Conservation (phyloP, 192 early-diverging fungal genomes). For the Coemansia sp. region DNA sequence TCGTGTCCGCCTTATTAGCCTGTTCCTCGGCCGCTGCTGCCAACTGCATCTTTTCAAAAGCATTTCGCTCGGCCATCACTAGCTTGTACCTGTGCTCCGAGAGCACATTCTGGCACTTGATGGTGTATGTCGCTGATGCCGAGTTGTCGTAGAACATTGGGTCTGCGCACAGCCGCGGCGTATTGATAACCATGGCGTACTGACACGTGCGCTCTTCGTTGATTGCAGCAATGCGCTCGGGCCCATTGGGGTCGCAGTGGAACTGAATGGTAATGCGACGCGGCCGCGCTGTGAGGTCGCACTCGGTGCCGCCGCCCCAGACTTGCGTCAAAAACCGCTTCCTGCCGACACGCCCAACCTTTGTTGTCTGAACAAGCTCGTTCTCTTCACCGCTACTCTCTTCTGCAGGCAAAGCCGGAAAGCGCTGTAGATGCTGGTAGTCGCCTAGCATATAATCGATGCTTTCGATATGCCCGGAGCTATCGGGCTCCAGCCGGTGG, state of each 20-base stretch:
- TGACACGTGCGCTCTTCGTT: conserved; percentile 67
- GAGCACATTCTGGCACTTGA: conserved; percentile 63
- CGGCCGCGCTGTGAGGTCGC: conserved; percentile 67
- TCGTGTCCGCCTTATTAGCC: no score
- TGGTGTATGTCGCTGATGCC: conserved; percentile 53
- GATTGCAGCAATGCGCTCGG: conserved; percentile 63
- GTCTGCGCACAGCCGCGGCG: conserved; percentile 69
- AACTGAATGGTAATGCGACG: conserved; percentile 81
- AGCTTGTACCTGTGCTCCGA: conserved; percentile 52
- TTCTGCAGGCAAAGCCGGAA: not conserved
- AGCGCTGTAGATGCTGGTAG: conserved; percentile 26
- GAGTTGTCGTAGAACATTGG: conserved; percentile 48
- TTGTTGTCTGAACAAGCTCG: conserved; percentile 33
- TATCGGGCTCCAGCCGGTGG: conserved; percentile 42
- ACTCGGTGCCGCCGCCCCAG: conserved; percentile 73
- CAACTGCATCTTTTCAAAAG: not conserved
- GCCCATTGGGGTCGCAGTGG: conserved; percentile 65
- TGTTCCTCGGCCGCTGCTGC: conserved; percentile 10
- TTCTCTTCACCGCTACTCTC: not conserved
- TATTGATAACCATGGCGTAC: conserved; percentile 78
- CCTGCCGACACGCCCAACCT: conserved; percentile 41
- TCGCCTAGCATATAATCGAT: conserved; percentile 44
- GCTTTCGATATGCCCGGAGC: conserved; percentile 26
- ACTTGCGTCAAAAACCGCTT: conserved; percentile 64
- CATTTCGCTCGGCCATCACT: conserved; percentile 5